Evolutionary conservation across 2,329 filamentous ascomycete species (phyloP), one percentile per base, ranked within the genome.

Genomic region (Colletotrichum cereale): DNA sequence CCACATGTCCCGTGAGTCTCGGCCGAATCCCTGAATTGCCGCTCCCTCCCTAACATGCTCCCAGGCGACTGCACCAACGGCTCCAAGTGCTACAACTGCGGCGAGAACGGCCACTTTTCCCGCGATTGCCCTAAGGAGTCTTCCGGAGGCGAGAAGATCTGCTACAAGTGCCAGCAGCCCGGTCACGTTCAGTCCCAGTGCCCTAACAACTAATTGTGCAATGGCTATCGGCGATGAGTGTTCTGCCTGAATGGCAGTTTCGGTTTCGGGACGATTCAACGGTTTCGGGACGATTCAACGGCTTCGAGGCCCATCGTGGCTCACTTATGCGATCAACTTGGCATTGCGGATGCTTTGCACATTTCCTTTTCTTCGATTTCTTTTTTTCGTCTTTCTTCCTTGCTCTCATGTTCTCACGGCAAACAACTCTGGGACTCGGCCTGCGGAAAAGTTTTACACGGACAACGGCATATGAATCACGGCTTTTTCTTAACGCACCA

Each of bases 81-180:
- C 79, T 96, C 97, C 88, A 98, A 98, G 89, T 99, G 96, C 92
- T 99, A 98, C 91, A 98, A 98, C 91, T 98, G 96, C 77, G 90
- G 90, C 80, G 95, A 98, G 87, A 93, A 96, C 77, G 96, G 96
- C 74, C 96, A 98, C 85, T 91, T 98, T 83, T 97, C 93, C 76
- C 93, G 96, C 76, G 96, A 99, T 84, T 99, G 96, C 89, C 93
- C 95, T 78, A 95, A 96, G 82, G 96, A 97, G 86, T 93, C 93
- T 72, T 90, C 91, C 77, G 89, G 90, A 76, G 90, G 91, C 80
- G 96, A 98, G 89, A 96, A 97, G 83, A 95, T 97, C 82, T 99
- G 96, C 92, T 99, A 99, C 90, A 97, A 97, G 89, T 98, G 90
- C 88, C 89, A 91, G 85, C 89, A 91, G 84, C 81, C 87, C 76